Conservation (phyloP, 2,329 filamentous ascomycete species). For the Colletotrichum scovillei region DNA sequence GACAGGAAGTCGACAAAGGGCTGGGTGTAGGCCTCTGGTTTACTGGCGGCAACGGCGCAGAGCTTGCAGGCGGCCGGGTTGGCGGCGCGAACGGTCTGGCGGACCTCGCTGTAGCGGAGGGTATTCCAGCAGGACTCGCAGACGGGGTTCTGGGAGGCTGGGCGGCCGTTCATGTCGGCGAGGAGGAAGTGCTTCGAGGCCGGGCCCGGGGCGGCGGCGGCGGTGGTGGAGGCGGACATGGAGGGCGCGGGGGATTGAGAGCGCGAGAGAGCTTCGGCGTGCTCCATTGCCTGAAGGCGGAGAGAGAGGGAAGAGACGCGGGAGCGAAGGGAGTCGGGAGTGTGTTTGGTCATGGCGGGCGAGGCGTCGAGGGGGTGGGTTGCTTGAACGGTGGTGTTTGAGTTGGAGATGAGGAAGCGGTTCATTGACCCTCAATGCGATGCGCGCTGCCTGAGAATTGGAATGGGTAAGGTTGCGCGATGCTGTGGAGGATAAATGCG, state of each 20-base stretch:
- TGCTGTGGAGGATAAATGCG: neutral
- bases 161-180: constrained; percentile 52
- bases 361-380: neutral
- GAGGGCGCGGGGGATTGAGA: constrained; percentile 40
- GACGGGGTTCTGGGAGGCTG: constrained; percentile 44
- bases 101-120: constrained; percentile 34
- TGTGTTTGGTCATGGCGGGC: constrained; percentile 56
- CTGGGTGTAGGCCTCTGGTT: constrained; percentile 77
- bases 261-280: constrained; percentile 29
- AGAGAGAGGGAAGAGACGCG: constrained; percentile 58
- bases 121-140: constrained; percentile 36
- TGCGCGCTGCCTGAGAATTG: neutral
- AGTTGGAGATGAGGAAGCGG: neutral
- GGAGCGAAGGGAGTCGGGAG: constrained; percentile 55
- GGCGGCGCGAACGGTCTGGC: constrained; percentile 24
- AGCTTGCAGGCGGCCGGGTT: constrained; percentile 46
- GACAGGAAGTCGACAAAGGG: constrained; percentile 91
- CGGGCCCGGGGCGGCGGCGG: neutral
- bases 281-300: constrained; percentile 51
- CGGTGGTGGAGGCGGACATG: constrained; percentile 39
- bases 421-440: constrained; percentile 14
- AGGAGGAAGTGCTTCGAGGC: constrained; percentile 58
- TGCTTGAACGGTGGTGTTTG: constrained; percentile 1
- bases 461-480: neutral
- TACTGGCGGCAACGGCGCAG: constrained; percentile 52